A percentile compares a stretch with the other conserved stretches of the same genome.
Evolutionary conservation across 768 basidiomycete genomes (phyloP).

Genomic region (Termitomyces sp.): DNA sequence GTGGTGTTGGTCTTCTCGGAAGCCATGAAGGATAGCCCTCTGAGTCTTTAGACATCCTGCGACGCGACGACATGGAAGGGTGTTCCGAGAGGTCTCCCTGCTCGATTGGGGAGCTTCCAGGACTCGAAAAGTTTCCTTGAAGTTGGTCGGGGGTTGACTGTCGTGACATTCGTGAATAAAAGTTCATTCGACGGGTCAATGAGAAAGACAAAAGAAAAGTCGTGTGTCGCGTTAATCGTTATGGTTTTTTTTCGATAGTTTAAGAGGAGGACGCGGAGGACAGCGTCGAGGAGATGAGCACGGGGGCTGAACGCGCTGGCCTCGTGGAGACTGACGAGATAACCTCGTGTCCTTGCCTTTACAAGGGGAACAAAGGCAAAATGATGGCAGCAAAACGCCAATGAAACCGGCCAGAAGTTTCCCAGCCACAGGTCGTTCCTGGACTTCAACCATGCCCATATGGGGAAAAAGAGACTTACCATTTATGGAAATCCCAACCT

Average conservation of each 20-base stretch:
- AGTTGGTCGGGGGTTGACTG: constrained; percentile 28
- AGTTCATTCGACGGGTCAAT: constrained; percentile 19
- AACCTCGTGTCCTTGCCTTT: constrained; percentile 49
- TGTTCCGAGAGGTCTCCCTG: constrained; percentile 22
- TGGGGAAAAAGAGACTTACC: constrained; percentile 13
- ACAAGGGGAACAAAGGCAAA: constrained; percentile 25
- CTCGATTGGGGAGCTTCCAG: constrained; percentile 21
- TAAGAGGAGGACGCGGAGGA: constrained; percentile 15
- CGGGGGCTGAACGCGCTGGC: constrained; percentile 30
- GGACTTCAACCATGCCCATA: constrained; percentile 22
- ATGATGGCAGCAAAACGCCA: constrained; percentile 17
- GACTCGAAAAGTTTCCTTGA: constrained; percentile 20
- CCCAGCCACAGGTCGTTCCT: constrained; percentile 18
- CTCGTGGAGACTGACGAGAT: constrained; percentile 41
- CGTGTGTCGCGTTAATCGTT: constrained; percentile 29
- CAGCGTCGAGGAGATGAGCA: constrained; percentile 15
- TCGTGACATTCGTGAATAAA: constrained; percentile 35
- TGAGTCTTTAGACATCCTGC: constrained; percentile 38
- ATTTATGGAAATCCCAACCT: constrained; percentile 16
- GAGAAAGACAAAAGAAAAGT: constrained; percentile 3
- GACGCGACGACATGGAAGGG: constrained; percentile 29
- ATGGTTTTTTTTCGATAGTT: constrained; percentile 16
- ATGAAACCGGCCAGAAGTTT: constrained; percentile 2
- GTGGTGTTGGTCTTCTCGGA: constrained; percentile 72
- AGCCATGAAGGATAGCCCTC: constrained; percentile 87